Percentiles rank a stretch among this genome's conserved stretches.
phyloP scores from a whole-genome alignment of 2,329 filamentous ascomycete species.

The Xylariaceae sp. region DNA sequence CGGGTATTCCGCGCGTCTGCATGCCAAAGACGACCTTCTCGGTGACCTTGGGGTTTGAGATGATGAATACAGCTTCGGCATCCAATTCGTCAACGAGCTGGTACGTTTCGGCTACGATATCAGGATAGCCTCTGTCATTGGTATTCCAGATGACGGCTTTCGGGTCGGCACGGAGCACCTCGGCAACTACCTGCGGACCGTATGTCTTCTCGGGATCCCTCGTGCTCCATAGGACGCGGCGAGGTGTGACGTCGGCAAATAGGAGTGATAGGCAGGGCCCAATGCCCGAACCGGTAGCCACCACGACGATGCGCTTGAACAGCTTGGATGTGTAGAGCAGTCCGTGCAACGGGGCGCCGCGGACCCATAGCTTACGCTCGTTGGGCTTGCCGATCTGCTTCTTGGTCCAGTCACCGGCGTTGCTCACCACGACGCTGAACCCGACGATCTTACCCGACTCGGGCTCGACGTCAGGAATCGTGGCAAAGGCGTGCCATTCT shows the following conservation, averaged over 20 bases:
- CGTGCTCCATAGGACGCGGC: conserved; percentile 65
- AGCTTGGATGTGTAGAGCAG: conserved; percentile 63
- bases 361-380: conserved; percentile 56
- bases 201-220: conserved; percentile 58
- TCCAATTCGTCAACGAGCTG: conserved; percentile 52
- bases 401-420: conserved; percentile 72
- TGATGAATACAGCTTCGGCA: conserved; percentile 67
- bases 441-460: conserved; percentile 41
- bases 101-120: conserved; percentile 46
- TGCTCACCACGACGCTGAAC: conserved; percentile 66
- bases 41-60: conserved; percentile 67
- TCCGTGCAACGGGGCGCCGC: conserved; percentile 62
- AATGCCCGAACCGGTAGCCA: conserved; percentile 70
- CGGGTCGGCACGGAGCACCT: conserved; percentile 53
- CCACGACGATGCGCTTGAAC: conserved; percentile 60
- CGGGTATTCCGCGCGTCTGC: conserved; percentile 59
- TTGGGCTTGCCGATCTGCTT: conserved; percentile 58
- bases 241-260: conserved; percentile 43
- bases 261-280: conserved; percentile 63
- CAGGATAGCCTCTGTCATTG: conserved; percentile 51
- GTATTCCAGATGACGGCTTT: conserved; percentile 66
- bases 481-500: conserved; percentile 75
- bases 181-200: conserved; percentile 49
- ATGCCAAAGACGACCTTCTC: conserved; percentile 64
- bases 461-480: conserved; percentile 55